Evolutionary conservation across 139 green algal genomes (phyloP).

Genomic region (Chlorella sp.): DNA sequence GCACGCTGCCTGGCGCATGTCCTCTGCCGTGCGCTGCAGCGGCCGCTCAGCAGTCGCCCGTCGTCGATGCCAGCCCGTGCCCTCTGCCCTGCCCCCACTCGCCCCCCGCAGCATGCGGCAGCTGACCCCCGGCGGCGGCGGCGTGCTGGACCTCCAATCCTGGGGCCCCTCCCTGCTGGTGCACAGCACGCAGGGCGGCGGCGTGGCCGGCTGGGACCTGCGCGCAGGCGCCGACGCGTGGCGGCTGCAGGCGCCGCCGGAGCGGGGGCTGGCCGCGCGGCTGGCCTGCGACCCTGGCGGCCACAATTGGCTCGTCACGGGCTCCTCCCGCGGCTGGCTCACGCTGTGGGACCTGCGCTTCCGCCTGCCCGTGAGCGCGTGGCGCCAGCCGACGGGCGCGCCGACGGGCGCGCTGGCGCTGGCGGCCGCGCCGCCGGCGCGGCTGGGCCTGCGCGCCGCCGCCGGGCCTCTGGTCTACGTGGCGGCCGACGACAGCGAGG

Average conservation of each 20-base stretch:
- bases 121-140: constrained; percentile 44
- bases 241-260: constrained; percentile 46
- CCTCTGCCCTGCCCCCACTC: neutral
- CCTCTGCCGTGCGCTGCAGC: neutral
- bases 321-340: constrained; percentile 60
- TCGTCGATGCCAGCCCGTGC: neutral
- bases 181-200: constrained; percentile 66
- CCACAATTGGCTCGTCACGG: constrained; percentile 69
- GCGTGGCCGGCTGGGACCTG: constrained; percentile 79
- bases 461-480: constrained; percentile 74
- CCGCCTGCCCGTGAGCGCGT: constrained; percentile 44
- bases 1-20: neutral
- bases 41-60: neutral
- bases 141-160: constrained; percentile 58
- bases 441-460: constrained; percentile 44
- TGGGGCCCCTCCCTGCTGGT: constrained; percentile 70
- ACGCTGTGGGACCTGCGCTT: constrained; percentile 86
- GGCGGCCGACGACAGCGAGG: constrained; percentile 70
- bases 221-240: constrained; percentile 61
- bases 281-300: constrained; percentile 55
- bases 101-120: constrained; percentile 19
- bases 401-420: constrained; percentile 58
- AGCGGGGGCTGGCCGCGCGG: constrained; percentile 53
- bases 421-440: constrained; percentile 42
- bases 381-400: constrained; percentile 34